Conservation (phyloP, 2,329 filamentous ascomycete genomes). For the Arthrobotrys conoides region DNA sequence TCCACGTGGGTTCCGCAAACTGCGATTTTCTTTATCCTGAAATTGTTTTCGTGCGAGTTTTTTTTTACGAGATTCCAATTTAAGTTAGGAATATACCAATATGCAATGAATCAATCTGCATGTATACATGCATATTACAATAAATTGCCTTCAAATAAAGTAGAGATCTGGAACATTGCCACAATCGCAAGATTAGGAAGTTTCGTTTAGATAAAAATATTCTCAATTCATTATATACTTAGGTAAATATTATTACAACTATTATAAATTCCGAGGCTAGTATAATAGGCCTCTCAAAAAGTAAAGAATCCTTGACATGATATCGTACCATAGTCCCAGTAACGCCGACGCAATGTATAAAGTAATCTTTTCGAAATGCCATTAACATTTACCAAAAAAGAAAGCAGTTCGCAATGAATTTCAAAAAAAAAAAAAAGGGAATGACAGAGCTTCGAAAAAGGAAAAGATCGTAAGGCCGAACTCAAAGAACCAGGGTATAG, state of each 20-base stretch:
- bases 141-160: neutral
- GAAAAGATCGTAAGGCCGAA: conserved; percentile 6
- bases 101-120: too few species aligned
- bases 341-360: conserved; percentile 27
- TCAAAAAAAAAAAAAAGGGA: conserved; percentile 1
- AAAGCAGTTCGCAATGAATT: neutral
- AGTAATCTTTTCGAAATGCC: neutral
- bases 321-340: conserved; percentile 20
- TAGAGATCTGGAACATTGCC: neutral
- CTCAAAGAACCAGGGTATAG: conserved; percentile 11
- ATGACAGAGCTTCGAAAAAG: neutral
- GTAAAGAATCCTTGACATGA: conserved; percentile 18
- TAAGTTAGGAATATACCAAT: too few species aligned
- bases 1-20: neutral
- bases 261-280: neutral
- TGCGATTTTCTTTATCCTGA: neutral
- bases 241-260: conserved; percentile 5
- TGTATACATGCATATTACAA: neutral
- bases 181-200: neutral
- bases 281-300: neutral
- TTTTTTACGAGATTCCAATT: neutral
- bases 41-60: neutral
- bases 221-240: neutral
- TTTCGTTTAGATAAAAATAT: neutral
- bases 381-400: conserved; percentile 1